Evolutionary conservation across 176 grass and related monocot species (phyloP), one percentile per base, ranked within the genome.

Genomic region (Oryza australiensis): DNA sequence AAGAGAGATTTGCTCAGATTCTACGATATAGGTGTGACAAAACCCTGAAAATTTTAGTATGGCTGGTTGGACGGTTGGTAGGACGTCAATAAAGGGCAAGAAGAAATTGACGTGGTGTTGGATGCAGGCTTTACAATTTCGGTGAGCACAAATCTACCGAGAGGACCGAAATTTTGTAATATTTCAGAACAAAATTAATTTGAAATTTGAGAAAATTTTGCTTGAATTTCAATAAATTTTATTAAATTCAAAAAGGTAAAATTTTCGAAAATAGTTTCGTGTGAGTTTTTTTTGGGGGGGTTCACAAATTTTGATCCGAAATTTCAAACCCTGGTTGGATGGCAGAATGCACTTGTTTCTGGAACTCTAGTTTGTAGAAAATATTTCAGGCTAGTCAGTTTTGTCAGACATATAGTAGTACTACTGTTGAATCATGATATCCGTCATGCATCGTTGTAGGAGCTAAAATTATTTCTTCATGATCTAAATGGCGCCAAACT

Each of bases 11-110:
- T 89, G 83, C 73, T 35, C 88, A 82, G 60, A 89, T 86, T 89
- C 79, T 89, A 89, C 72, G 83, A 43, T 60, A 85, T 35, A 89
- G 23, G 72, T 72, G 72, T 85, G 87, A 89, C 78, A 37, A 89
- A 89, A 77, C 59, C 66, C 62, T 72, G 26, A 72, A 68, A 82
- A 49, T 49, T 73, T 78, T 72, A 77, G 74, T 71, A 62, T 68
- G 16, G 35, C 13, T 78, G 83, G 88, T 89, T 68, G 23, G 35
- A 9, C 73, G 83, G 88, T 89, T 82, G 88, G 83, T 89, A 86
- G 83, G 45, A 82, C 41, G 83, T 89, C 83, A 86, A 57, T n/a
- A 45, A 46, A 62, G 62, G 22, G 6, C 46, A 65, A 28, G 34
- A 65, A 62, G 78, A 78, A 78, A 68, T 78, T 32, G 49, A 60